A percentile compares a stretch with the other conserved stretches of the same genome.
These are phyloP conservation scores for Rhododendron molle DNA, from an alignment of 148 eudicot species.

Conservation along the genomic window DNA sequence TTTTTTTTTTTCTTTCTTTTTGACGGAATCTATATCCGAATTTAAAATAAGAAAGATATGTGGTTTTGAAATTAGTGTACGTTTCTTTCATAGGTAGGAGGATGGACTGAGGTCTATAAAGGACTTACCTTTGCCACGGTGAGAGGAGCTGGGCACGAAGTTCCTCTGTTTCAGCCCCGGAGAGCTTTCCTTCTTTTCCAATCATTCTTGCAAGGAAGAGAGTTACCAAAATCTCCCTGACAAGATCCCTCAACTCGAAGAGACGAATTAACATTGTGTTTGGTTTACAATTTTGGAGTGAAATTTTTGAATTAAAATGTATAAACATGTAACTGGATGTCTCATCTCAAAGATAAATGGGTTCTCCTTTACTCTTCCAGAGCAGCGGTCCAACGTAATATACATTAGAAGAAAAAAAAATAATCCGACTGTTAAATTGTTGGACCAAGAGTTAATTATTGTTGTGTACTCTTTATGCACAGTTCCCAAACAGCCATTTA, in stretches of 20 bases:
- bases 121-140: slow-evolving; percentile 47
- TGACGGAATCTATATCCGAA: background rate
- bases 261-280: too few species aligned
- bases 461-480: too few species aligned
- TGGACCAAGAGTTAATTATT: too few species aligned
- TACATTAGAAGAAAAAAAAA: too few species aligned
- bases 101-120: slow-evolving; percentile 44
- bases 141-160: slow-evolving; percentile 60
- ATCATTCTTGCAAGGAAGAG: slow-evolving; percentile 34
- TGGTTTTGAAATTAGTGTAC: background rate
- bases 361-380: too few species aligned
- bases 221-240: slow-evolving; percentile 26
- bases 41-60: background rate
- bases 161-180: slow-evolving; percentile 41
- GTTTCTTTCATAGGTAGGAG: slow-evolving; percentile 35
- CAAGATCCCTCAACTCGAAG: background rate
- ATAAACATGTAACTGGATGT: too few species aligned
- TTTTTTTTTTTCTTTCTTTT: background rate
- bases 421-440: too few species aligned
- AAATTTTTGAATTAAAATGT: too few species aligned
- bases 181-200: slow-evolving; percentile 37
- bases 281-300: too few species aligned
- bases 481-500: too few species aligned
- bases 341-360: too few species aligned
- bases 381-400: too few species aligned